phyloP scores from a whole-genome alignment of 2,329 filamentous ascomycete species.

The Hymenoscyphus repandus region DNA sequence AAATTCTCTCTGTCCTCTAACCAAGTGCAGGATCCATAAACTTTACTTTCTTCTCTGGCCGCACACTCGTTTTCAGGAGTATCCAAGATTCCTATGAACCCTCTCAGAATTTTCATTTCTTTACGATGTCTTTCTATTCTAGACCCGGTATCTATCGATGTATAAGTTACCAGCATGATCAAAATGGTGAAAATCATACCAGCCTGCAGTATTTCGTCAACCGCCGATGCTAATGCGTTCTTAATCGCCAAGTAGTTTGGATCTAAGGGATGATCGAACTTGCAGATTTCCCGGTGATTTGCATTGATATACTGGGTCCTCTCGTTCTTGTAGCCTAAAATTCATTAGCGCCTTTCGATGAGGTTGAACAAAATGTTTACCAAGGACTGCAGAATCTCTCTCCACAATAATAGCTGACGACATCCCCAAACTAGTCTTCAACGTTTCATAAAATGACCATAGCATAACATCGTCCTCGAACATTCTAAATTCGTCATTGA shows the following conservation, averaged over 20 bases:
- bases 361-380: not conserved
- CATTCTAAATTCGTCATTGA: constrained; percentile 33
- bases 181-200: not conserved
- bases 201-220: constrained; percentile 1
- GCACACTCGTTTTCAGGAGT: constrained; percentile 17
- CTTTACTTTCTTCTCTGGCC: constrained; percentile 2
- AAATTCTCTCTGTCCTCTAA: not conserved
- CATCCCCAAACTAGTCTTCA: constrained; percentile 25
- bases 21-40: not conserved
- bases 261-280: constrained; percentile 26
- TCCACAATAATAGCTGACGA: constrained; percentile 25
- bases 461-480: constrained; percentile 27
- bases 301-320: constrained; percentile 22
- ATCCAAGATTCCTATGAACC: constrained; percentile 17
- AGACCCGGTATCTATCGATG: constrained; percentile 1
- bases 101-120: constrained; percentile 7
- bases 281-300: constrained; percentile 32
- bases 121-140: not conserved
- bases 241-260: constrained; percentile 17
- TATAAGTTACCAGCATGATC: not conserved
- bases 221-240: constrained; percentile 11
- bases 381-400: constrained; percentile 24
- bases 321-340: constrained; percentile 21
- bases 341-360: too few species aligned
- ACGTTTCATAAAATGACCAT: constrained; percentile 43